phyloP scores from a whole-genome alignment of 1,284 basidiomycete genomes.

The Salmacisia buchloeana region DNA sequence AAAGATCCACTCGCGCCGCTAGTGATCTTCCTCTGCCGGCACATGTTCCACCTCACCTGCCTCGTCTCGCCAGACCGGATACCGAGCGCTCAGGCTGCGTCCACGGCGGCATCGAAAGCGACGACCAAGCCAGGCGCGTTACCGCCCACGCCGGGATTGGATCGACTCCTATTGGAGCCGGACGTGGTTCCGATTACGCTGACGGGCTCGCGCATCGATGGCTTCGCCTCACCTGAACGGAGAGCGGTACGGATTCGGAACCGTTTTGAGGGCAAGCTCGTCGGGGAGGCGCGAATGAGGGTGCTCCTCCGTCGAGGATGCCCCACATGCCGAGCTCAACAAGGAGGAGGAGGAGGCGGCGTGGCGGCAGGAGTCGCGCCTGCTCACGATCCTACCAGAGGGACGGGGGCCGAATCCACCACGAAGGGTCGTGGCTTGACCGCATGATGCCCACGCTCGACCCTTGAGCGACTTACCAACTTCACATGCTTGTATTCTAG shows the following conservation, averaged over 20 bases:
- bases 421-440: no score
- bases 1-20: constrained; percentile 13
- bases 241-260: background rate
- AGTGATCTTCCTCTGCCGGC: constrained; percentile 43
- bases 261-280: background rate
- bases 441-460: no score
- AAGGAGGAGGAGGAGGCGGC: background rate
- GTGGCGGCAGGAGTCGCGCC: background rate
- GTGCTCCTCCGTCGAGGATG: background rate
- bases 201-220: constrained; percentile 8
- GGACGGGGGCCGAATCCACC: no score
- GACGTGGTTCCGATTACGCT: constrained; percentile 6
- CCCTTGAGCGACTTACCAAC: no score
- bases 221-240: constrained; percentile 2
- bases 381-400: no score
- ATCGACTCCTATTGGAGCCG: constrained; percentile 1
- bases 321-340: background rate
- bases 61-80: constrained; percentile 10
- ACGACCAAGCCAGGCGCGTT: background rate
- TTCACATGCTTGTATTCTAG: no score
- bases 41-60: constrained; percentile 39
- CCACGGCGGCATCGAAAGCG: background rate
- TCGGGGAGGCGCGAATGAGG: constrained; percentile 4
- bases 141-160: background rate
- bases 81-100: background rate